Percentiles rank a stretch among this genome's conserved stretches.
These are phyloP conservation scores for Xylaria hypoxylon DNA, from an alignment of 2,329 filamentous ascomycete species.

Conservation along the genomic window DNA sequence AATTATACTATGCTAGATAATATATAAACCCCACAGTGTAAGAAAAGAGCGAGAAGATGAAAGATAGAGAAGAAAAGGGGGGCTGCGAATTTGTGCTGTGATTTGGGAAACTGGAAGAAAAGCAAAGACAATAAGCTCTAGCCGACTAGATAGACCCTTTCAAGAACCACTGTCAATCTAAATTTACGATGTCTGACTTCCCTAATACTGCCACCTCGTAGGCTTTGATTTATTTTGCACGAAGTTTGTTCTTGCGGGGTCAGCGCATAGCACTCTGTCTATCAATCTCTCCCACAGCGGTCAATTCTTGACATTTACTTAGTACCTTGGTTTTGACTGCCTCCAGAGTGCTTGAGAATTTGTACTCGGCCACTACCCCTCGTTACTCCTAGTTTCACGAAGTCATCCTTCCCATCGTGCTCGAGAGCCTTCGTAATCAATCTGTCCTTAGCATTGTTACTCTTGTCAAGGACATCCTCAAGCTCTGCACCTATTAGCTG, in stretches of 20 bases:
- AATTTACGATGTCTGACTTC: neutral
- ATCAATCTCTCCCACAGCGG: neutral
- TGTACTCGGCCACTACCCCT: slow-evolving; percentile 19
- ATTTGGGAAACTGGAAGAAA: too few species aligned
- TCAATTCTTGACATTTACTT: neutral
- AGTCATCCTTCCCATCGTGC: slow-evolving; percentile 3
- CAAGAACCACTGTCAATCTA: too few species aligned
- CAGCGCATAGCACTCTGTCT: neutral
- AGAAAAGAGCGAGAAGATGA: too few species aligned
- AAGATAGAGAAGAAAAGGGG: neutral
- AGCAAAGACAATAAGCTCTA: too few species aligned
- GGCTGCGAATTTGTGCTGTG: too few species aligned
- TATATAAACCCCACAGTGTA: too few species aligned
- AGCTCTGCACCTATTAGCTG: slow-evolving; percentile 26
- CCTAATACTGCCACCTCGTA: neutral
- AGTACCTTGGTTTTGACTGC: too few species aligned
- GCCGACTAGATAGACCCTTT: too few species aligned
- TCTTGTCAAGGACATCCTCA: slow-evolving; percentile 3
- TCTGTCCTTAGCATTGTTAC: slow-evolving; percentile 22
- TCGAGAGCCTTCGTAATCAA: neutral
- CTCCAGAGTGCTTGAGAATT: slow-evolving; percentile 18
- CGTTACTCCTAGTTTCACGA: slow-evolving; percentile 17
- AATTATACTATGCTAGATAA: too few species aligned
- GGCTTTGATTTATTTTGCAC: neutral
- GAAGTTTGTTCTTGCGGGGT: neutral